Evolutionary conservation across 352 stramenopile species (phyloP).

Genomic region (Globisporangium carolinianum): DNA sequence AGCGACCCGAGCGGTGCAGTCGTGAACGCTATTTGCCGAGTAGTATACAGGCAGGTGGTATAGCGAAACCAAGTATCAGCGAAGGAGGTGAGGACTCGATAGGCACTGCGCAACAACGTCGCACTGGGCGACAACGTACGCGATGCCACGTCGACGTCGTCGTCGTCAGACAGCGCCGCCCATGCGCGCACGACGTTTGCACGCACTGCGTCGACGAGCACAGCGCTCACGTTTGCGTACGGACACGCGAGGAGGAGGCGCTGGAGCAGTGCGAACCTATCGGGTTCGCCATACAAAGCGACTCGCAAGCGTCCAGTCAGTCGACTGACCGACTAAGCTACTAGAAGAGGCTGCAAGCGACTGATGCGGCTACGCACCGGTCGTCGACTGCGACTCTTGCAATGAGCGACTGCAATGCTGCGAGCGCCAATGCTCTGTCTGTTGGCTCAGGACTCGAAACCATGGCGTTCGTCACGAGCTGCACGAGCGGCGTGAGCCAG

Average conservation of each 20-base stretch:
- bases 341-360: background rate
- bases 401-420: conserved; percentile 29
- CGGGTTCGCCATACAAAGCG: background rate
- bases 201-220: conserved; percentile 58
- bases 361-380: conserved; percentile 16
- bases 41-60: background rate
- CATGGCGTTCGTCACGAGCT: conserved; percentile 68
- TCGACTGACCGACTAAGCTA: no score
- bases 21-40: conserved; percentile 8
- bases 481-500: conserved; percentile 50
- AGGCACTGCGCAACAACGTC: no score
- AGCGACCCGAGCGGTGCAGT: conserved; percentile 18
- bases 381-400: conserved; percentile 25
- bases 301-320: no score
- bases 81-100: no score
- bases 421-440: conserved; percentile 31
- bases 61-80: background rate
- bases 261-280: conserved; percentile 18
- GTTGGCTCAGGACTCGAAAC: conserved; percentile 42
- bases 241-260: conserved; percentile 43
- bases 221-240: conserved; percentile 63
- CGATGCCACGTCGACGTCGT: conserved; percentile 8
- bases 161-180: conserved; percentile 14
- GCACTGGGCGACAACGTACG: conserved; percentile 18
- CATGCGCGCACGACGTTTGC: conserved; percentile 34